These are phyloP conservation scores for Apium graveolens DNA, from an alignment of 129 eudicot genomes.

Conservation along the genomic window DNA sequence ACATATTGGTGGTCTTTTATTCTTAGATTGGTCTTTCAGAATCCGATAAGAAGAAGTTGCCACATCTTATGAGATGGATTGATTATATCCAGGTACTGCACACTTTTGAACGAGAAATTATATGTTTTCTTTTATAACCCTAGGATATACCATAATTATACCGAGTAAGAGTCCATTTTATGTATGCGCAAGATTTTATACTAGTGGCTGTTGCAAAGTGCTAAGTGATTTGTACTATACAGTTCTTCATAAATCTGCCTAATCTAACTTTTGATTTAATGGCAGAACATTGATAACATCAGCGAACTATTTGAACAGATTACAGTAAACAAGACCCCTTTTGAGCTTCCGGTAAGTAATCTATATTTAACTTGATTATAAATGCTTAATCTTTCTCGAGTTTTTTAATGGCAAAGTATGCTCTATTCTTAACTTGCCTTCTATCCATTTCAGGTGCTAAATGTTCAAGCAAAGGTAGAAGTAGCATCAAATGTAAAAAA, in stretches of 20 bases:
- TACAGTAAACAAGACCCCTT: constrained; percentile 39
- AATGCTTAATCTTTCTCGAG: neutral
- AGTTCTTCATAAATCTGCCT: neutral
- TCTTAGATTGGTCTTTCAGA: constrained; percentile 49
- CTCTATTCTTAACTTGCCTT: neutral
- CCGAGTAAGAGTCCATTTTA: neutral
- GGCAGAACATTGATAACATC: constrained; percentile 50
- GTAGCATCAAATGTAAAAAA: constrained; percentile 39
- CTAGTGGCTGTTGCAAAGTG: neutral
- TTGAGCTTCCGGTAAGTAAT: constrained; percentile 62
- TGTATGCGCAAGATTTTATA: neutral
- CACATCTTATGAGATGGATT: constrained; percentile 84
- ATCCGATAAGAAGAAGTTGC: constrained; percentile 48
- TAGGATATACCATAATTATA: neutral
- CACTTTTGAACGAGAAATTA: neutral
- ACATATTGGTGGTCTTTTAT: constrained; percentile 3
- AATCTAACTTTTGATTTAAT: neutral
- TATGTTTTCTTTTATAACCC: neutral
- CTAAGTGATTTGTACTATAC: neutral
- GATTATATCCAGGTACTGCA: constrained; percentile 76
- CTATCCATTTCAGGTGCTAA: constrained; percentile 27
- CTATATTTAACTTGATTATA: neutral
- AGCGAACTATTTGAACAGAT: constrained; percentile 37
- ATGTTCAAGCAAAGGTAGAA: constrained; percentile 35
- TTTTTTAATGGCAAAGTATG: neutral